These are phyloP conservation scores for Hypoxylon cercidicola DNA, from an alignment of 495 filamentous ascomycete species.

Conservation along the genomic window DNA sequence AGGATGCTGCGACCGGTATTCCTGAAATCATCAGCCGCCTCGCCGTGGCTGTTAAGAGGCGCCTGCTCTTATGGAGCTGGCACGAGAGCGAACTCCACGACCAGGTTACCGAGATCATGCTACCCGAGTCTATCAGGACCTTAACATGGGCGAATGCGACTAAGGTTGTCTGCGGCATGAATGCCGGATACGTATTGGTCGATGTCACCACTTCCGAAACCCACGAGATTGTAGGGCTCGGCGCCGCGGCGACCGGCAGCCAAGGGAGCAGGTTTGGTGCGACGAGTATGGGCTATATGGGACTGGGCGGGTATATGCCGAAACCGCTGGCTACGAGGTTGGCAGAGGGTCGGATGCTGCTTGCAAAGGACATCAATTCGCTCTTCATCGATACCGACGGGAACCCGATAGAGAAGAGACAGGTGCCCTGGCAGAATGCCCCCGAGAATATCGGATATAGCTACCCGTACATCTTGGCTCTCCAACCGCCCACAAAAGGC, in stretches of 20 bases:
- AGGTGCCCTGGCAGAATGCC: conserved; percentile 89
- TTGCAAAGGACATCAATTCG: conserved; percentile 96
- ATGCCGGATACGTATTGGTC: conserved; percentile 86
- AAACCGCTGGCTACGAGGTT: conserved; percentile 88
- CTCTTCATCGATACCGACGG: conserved; percentile 88
- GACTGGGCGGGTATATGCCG: conserved; percentile 87
- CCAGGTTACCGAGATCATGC: conserved; percentile 77
- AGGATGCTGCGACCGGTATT: conserved; percentile 85
- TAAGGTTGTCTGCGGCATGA: conserved; percentile 86
- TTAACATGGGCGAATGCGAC: conserved; percentile 90
- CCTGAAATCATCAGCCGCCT: conserved; percentile 89
- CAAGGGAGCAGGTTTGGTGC: conserved; percentile 71
- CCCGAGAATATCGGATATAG: conserved; percentile 93
- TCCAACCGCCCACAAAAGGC: conserved; percentile 86
- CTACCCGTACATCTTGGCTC: conserved; percentile 91
- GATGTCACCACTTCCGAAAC: conserved; percentile 78
- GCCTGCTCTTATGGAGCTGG: conserved; percentile 92
- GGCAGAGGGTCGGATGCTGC: conserved; percentile 81
- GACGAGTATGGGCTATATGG: conserved; percentile 90
- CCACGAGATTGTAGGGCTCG: conserved; percentile 82
- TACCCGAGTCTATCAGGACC: conserved; percentile 82
- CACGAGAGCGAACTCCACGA: conserved; percentile 86
- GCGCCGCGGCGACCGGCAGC: conserved; percentile 71
- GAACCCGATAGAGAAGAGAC: conserved; percentile 81
- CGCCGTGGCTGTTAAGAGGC: conserved; percentile 91